Evolutionary conservation across 805 yeast species (phyloP).

Genomic region (Candida sonorensis): DNA sequence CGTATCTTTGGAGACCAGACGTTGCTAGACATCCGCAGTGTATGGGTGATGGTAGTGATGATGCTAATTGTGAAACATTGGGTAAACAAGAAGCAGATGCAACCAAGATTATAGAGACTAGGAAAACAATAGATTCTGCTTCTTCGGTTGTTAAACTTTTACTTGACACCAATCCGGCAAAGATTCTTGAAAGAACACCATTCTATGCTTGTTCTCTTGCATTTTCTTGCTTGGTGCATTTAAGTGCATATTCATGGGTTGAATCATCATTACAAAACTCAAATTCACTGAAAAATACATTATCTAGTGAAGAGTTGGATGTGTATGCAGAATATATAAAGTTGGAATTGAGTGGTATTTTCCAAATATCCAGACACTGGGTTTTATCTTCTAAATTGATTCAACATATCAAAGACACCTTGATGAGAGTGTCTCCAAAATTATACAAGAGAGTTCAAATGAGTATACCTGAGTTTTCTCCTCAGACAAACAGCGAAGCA

Average conservation of each 20-base stretch:
- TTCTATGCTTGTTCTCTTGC: slow-evolving; percentile 48
- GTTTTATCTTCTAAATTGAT: slow-evolving; percentile 40
- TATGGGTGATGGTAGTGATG: slow-evolving; percentile 22
- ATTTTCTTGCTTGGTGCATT: slow-evolving; percentile 43
- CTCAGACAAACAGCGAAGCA: slow-evolving; percentile 1
- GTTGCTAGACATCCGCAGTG: slow-evolving; percentile 35
- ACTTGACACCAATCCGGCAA: slow-evolving; percentile 40
- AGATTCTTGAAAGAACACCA: slow-evolving; percentile 40
- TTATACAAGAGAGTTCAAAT: slow-evolving; percentile 31
- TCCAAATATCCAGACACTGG: slow-evolving; percentile 47
- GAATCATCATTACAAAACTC: slow-evolving; percentile 28
- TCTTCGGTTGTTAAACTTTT: slow-evolving; percentile 39
- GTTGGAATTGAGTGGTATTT: slow-evolving; percentile 41
- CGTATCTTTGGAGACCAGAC: slow-evolving; percentile 45
- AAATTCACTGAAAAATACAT: slow-evolving; percentile 14
- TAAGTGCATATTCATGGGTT: slow-evolving; percentile 48
- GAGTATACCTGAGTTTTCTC: slow-evolving; percentile 19
- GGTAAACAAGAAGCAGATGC: slow-evolving; percentile 32
- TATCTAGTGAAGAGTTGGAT: slow-evolving; percentile 32
- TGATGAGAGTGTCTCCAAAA: slow-evolving; percentile 35
- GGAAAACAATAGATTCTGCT: slow-evolving; percentile 49
- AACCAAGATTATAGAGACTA: slow-evolving; percentile 42
- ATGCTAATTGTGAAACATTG: slow-evolving; percentile 25
- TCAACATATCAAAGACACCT: slow-evolving; percentile 39
- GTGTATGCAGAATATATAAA: slow-evolving; percentile 42